These are phyloP conservation scores for Annulohypoxylon moriforme DNA, from an alignment of 495 filamentous ascomycete genomes.

Conservation along the genomic window DNA sequence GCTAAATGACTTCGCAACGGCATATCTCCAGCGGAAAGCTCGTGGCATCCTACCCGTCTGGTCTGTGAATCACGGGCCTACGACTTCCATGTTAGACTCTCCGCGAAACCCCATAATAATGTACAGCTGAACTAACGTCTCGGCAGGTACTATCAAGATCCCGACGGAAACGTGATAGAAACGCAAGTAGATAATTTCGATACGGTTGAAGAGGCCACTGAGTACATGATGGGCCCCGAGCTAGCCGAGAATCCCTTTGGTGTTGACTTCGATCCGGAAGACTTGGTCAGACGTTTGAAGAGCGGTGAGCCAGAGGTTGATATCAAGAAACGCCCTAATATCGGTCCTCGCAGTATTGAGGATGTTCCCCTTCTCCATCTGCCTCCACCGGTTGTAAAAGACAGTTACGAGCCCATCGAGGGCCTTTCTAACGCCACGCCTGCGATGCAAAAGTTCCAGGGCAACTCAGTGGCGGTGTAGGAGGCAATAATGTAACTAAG, in stretches of 20 bases:
- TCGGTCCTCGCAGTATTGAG: conserved; percentile 41
- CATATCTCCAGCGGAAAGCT: conserved; percentile 50
- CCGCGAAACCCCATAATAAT: background rate
- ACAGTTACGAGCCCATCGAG: conserved; percentile 29
- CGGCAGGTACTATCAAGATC: conserved; percentile 56
- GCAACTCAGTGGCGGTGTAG: background rate
- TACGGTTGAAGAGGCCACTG: conserved; percentile 50
- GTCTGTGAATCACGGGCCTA: conserved; percentile 60
- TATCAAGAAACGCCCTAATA: conserved; percentile 49
- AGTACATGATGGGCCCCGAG: conserved; percentile 46
- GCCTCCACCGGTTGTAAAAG: conserved; percentile 29
- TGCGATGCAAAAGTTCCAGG: background rate
- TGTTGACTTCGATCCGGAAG: conserved; percentile 54
- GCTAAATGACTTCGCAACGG: conserved; percentile 47
- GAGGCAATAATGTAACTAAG: conserved; percentile 1
- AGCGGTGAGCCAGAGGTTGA: conserved; percentile 46
- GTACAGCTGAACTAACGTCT: background rate
- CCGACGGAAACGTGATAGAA: conserved; percentile 61
- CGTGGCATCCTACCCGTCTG: conserved; percentile 54
- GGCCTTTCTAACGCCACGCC: background rate
- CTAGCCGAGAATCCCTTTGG: conserved; percentile 52
- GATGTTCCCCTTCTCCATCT: conserved; percentile 18
- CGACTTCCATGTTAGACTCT: conserved; percentile 47
- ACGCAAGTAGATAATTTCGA: conserved; percentile 60
- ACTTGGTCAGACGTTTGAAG: conserved; percentile 48